phyloP scores from a whole-genome alignment of 1,284 basidiomycete genomes.

The Moesziomyces sp. region DNA sequence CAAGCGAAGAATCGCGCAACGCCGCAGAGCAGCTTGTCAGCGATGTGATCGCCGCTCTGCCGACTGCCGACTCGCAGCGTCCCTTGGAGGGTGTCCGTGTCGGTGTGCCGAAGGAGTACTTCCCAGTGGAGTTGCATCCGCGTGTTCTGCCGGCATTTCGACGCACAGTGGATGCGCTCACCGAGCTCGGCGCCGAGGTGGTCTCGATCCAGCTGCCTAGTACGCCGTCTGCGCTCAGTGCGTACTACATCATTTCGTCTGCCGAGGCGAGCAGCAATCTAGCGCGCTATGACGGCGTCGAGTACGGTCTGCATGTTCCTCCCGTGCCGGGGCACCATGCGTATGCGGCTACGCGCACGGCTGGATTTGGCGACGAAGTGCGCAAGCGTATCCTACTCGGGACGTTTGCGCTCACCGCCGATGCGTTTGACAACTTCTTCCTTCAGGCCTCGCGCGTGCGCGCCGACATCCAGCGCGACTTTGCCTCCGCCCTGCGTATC shows the following conservation, averaged over 20 bases:
- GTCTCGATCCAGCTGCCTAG: constrained; percentile 81
- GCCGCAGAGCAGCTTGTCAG: constrained; percentile 11
- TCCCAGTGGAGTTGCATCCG: constrained; percentile 77
- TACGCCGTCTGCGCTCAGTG: constrained; percentile 82
- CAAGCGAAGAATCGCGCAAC: constrained; percentile 32
- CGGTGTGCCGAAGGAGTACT: constrained; percentile 82
- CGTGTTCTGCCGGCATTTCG: constrained; percentile 72
- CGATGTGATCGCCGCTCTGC: constrained; percentile 5
- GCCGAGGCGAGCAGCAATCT: constrained; percentile 95
- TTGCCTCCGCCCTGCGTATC: constrained; percentile 76
- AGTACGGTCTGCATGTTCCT: constrained; percentile 69
- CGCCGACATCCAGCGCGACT: constrained; percentile 78
- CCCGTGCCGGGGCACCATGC: constrained; percentile 24
- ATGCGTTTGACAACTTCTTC: constrained; percentile 96
- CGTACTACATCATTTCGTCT: constrained; percentile 93
- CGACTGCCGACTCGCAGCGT: constrained; percentile 5
- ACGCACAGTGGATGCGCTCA: constrained; percentile 72
- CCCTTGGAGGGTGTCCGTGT: constrained; percentile 72
- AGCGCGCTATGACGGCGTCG: constrained; percentile 87
- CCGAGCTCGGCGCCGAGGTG: constrained; percentile 76
- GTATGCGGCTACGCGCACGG: constrained; percentile 70
- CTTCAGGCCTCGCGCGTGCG: constrained; percentile 88
- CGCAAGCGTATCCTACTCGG: constrained; percentile 89
- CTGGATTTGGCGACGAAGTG: constrained; percentile 84
- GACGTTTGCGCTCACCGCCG: constrained; percentile 88